A percentile compares a stretch with the other conserved stretches of the same genome.
These are phyloP conservation scores for Coemansia sp. DNA, from an alignment of 192 early-diverging fungal species.

Conservation along the genomic window DNA sequence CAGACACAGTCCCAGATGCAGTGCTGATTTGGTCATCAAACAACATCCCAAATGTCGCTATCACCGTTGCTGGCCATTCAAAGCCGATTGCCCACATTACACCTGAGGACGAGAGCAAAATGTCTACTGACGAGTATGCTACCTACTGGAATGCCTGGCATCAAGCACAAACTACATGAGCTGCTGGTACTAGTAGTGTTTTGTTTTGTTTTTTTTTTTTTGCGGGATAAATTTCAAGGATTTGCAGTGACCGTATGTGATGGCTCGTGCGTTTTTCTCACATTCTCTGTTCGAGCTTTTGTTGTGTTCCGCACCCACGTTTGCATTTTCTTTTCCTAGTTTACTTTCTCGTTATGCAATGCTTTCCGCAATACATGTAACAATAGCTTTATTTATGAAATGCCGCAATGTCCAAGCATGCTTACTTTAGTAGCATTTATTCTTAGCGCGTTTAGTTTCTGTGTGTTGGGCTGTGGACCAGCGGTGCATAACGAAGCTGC, in stretches of 20 bases:
- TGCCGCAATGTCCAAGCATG: background rate
- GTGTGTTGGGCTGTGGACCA: slow-evolving; percentile 39
- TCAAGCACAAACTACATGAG: background rate
- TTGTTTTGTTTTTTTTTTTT: background rate
- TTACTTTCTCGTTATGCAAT: background rate
- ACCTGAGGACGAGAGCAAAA: slow-evolving; percentile 31
- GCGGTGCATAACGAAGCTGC: slow-evolving; percentile 55
- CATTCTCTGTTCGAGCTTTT: background rate
- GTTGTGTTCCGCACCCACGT: background rate
- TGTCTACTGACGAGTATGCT: slow-evolving; percentile 37
- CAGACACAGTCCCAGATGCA: slow-evolving; percentile 7
- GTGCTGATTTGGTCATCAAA: slow-evolving; percentile 4
- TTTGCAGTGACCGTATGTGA: background rate
- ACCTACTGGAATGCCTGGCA: slow-evolving; percentile 47
- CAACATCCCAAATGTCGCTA: slow-evolving; percentile 3
- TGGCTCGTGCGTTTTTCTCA: background rate
- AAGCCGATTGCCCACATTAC: slow-evolving; percentile 36
- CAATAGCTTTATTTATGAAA: background rate
- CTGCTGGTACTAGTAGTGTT: background rate
- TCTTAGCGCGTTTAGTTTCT: background rate
- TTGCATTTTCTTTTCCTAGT: background rate
- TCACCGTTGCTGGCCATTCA: slow-evolving; percentile 26
- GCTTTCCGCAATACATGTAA: too few relatives aligned
- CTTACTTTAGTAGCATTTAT: slow-evolving; percentile 3
- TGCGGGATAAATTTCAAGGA: background rate